Percentiles rank a stretch among this genome's conserved stretches.
These are phyloP conservation scores for Nicotiana sylvestris DNA, from an alignment of 257 asterid genomes.

Conservation along the genomic window DNA sequence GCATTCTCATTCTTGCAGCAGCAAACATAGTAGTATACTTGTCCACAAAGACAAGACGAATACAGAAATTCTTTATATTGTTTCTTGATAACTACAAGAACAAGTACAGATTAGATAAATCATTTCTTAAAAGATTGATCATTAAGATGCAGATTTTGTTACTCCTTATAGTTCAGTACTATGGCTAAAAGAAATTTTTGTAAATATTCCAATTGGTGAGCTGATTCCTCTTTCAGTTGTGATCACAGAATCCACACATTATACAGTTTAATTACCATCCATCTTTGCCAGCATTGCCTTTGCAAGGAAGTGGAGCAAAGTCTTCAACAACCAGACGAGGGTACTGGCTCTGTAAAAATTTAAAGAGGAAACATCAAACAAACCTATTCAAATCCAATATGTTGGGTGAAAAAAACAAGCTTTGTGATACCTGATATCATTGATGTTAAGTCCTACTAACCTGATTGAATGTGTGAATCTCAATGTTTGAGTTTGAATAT, in stretches of 20 bases:
- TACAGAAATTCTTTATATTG: background rate
- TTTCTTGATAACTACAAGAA: background rate
- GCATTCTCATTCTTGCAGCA: background rate
- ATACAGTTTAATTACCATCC: conserved; percentile 59
- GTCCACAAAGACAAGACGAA: background rate
- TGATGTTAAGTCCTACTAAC: conserved; percentile 27
- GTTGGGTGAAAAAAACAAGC: background rate
- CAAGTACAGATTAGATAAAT: background rate
- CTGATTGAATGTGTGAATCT: conserved; percentile 97
- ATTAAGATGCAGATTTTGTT: background rate
- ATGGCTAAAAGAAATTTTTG: background rate
- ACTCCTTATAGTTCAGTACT: background rate
- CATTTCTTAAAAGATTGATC: background rate
- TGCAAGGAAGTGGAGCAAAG: conserved; percentile 75
- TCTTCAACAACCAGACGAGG: conserved; percentile 94
- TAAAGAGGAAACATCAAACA: conserved; percentile 15
- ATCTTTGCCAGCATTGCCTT: conserved; percentile 84
- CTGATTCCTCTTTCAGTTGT: background rate
- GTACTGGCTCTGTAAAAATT: conserved; percentile 74
- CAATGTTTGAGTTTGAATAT: conserved; percentile 63
- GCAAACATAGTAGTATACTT: background rate
- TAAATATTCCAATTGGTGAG: background rate
- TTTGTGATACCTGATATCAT: background rate
- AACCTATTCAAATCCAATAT: background rate
- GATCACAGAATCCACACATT: background rate